Conservation (phyloP, 2,329 filamentous ascomycete species). For the Monilinia aucupariae region DNA sequence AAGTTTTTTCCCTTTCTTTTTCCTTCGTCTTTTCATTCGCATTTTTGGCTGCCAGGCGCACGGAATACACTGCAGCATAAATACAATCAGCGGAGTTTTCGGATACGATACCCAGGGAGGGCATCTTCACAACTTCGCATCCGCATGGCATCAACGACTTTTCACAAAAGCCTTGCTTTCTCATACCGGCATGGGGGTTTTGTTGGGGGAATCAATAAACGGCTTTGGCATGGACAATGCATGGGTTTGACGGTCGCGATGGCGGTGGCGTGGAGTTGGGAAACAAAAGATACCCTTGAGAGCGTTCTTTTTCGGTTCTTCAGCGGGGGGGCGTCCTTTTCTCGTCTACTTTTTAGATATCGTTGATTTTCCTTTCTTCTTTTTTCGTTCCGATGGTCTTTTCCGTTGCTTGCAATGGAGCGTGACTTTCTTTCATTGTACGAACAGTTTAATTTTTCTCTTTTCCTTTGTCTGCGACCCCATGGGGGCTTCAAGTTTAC, state of each 20-base stretch:
- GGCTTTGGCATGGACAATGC: neutral
- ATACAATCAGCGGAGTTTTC: neutral
- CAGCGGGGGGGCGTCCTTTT: neutral
- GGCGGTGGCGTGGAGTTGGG: neutral
- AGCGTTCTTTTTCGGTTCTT: conserved; percentile 1
- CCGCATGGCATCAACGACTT: too few relatives aligned
- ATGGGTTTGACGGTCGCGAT: neutral
- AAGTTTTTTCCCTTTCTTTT: neutral
- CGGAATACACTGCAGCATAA: neutral
- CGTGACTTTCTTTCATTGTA: neutral
- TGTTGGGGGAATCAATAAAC: neutral
- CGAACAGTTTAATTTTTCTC: neutral
- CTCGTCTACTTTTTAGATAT: neutral
- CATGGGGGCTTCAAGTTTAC: neutral
- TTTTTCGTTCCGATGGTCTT: neutral
- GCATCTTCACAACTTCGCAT: neutral
- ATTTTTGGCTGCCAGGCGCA: neutral
- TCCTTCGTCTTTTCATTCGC: too few relatives aligned
- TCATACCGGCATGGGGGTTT: neutral
- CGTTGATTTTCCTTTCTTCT: neutral
- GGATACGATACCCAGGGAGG: neutral
- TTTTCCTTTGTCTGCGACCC: neutral
- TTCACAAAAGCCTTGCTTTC: too few relatives aligned
- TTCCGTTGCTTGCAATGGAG: neutral
- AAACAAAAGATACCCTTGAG: neutral